These are phyloP conservation scores for Aspergillus cristatus DNA, from an alignment of 495 filamentous ascomycete genomes.

Conservation along the genomic window DNA sequence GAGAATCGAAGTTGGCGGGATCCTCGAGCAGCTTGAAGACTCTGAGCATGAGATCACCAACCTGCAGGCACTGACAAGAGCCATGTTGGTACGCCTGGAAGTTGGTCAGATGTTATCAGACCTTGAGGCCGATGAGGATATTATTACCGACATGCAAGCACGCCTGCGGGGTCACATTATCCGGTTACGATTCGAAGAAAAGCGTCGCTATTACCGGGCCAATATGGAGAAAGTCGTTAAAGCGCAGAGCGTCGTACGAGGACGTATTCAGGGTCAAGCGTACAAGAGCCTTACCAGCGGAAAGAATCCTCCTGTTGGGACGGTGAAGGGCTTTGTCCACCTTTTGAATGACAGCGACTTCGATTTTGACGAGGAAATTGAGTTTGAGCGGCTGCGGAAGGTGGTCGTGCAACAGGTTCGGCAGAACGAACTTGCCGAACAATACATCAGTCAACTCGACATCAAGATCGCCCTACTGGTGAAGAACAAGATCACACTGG, in stretches of 20 bases:
- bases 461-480: constrained; percentile 98
- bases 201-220: constrained; percentile 78
- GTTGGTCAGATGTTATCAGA: constrained; percentile 61
- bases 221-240: constrained; percentile 99
- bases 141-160: constrained; percentile 65
- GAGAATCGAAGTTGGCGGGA: constrained; percentile 58
- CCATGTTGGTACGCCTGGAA: constrained; percentile 64
- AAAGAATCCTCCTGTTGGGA: constrained; percentile 95
- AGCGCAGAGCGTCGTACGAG: constrained; percentile 91
- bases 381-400: constrained; percentile 87
- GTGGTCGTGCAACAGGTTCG: constrained; percentile 93
- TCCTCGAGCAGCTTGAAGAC: constrained; percentile 69
- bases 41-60: constrained; percentile 62
- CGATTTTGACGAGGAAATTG: constrained; percentile 97
- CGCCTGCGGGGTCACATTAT: constrained; percentile 64
- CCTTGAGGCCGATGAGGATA: constrained; percentile 73
- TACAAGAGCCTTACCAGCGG: constrained; percentile 93
- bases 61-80: constrained; percentile 67
- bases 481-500: constrained; percentile 98
- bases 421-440: constrained; percentile 93
- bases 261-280: constrained; percentile 88
- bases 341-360: constrained; percentile 96
- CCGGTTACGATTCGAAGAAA: constrained; percentile 66
- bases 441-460: constrained; percentile 95
- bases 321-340: constrained; percentile 96